These are phyloP conservation scores for Apiotrichum gamsii DNA, from an alignment of 1,284 basidiomycete species.

Conservation along the genomic window DNA sequence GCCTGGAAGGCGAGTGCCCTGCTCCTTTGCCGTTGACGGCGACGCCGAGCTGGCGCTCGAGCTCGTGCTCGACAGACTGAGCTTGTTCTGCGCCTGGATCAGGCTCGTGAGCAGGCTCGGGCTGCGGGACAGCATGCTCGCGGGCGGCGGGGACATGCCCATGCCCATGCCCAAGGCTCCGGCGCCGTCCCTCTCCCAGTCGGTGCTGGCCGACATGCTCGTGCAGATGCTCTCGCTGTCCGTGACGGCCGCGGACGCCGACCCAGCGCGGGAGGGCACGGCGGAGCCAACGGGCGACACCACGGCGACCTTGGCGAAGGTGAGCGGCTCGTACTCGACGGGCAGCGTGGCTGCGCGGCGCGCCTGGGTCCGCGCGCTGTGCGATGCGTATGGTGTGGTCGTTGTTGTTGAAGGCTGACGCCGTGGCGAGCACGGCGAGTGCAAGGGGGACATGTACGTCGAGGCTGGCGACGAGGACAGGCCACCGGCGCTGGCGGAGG, in stretches of 20 bases:
- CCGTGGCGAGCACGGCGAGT: too few species aligned
- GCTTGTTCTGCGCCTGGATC: constrained; percentile 12
- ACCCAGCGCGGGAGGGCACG: neutral
- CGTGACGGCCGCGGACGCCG: neutral
- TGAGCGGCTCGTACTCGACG: constrained; percentile 9
- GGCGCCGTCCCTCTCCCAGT: constrained; percentile 12
- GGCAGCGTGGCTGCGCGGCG: neutral
- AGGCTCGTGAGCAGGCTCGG: constrained; percentile 19
- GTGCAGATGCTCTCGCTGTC: neutral
- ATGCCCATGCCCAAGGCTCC: neutral
- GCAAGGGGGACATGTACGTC: neutral
- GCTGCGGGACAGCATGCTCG: constrained; percentile 8
- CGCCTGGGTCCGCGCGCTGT: neutral
- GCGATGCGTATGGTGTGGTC: too few species aligned
- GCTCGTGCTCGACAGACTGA: neutral
- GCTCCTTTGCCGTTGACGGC: too few species aligned
- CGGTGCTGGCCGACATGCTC: constrained; percentile 6
- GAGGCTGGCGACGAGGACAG: neutral
- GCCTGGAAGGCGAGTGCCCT: too few species aligned
- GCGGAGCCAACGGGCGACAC: constrained; percentile 2
- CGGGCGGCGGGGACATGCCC: neutral
- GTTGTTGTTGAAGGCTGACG: too few species aligned
- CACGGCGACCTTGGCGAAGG: constrained; percentile 17
- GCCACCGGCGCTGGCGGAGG: too few species aligned
- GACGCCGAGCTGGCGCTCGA: neutral